Conservation (phyloP, 2,329 filamentous ascomycete species). For the Colletotrichum chlorophyti region DNA sequence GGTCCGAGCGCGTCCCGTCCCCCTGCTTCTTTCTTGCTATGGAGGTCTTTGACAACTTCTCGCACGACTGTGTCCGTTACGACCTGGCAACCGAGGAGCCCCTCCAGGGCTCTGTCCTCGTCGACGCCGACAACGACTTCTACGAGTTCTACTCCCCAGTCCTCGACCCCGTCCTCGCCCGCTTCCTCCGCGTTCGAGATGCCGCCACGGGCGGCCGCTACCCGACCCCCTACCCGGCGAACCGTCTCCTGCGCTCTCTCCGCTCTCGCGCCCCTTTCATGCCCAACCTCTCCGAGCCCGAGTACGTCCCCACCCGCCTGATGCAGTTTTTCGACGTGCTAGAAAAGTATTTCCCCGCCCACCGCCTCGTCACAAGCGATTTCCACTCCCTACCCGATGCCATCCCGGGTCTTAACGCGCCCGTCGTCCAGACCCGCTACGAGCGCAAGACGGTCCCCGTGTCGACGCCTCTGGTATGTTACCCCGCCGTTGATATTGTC, state of each 20-base stretch:
- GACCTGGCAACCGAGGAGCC: slow-evolving; percentile 81
- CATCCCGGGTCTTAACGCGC: slow-evolving; percentile 84
- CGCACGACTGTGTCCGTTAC: slow-evolving; percentile 93
- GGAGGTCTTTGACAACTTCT: slow-evolving; percentile 98
- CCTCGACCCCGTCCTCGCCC: slow-evolving; percentile 81
- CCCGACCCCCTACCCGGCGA: slow-evolving; percentile 65
- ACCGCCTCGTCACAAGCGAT: slow-evolving; percentile 87
- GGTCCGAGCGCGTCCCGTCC: slow-evolving; percentile 84
- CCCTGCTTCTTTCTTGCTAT: slow-evolving; percentile 98
- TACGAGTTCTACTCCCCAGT: slow-evolving; percentile 88
- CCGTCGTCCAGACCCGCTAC: slow-evolving; percentile 95
- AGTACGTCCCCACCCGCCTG: slow-evolving; percentile 92
- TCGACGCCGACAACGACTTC: slow-evolving; percentile 86
- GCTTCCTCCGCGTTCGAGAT: slow-evolving; percentile 85
- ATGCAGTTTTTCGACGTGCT: slow-evolving; percentile 98
- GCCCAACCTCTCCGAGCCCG: slow-evolving; percentile 79
- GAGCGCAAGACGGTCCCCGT: slow-evolving; percentile 88
- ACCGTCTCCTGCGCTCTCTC: slow-evolving; percentile 65
- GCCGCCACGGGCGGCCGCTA: slow-evolving; percentile 73
- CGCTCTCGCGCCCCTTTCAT: slow-evolving; percentile 72
- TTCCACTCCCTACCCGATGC: slow-evolving; percentile 88
- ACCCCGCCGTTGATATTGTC: neutral
- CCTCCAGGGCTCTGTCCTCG: slow-evolving; percentile 86
- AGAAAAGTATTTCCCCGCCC: slow-evolving; percentile 85
- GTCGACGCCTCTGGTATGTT: slow-evolving; percentile 82